phyloP scores from a whole-genome alignment of 371 early-diverging fungal species.

The Nematocida major region DNA sequence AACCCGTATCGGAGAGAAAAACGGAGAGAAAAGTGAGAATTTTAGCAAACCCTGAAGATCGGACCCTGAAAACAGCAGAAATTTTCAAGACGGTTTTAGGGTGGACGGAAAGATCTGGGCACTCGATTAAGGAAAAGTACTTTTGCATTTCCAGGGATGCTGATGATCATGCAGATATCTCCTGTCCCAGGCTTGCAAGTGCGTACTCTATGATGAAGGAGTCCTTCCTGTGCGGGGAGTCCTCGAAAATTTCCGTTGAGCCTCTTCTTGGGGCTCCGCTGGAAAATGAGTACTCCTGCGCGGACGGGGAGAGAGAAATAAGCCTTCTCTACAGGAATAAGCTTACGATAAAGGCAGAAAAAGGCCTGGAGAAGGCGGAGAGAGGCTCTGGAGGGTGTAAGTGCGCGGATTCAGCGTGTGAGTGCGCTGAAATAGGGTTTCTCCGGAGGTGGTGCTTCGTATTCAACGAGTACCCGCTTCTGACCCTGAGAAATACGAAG shows the following conservation, averaged over 20 bases:
- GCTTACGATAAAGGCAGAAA: not conserved
- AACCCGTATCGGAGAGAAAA: not conserved
- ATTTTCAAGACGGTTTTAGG: constrained; percentile 4
- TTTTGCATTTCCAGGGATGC: not conserved
- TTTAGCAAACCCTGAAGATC: constrained; percentile 18
- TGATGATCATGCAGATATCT: not conserved
- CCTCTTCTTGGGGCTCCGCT: not conserved
- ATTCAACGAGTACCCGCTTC: constrained; percentile 20
- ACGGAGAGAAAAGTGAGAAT: constrained; percentile 15
- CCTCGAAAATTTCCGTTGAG: not conserved
- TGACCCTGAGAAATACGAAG: constrained; percentile 15
- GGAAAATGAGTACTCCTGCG: not conserved
- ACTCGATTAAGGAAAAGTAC: not conserved
- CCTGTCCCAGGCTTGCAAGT: not conserved
- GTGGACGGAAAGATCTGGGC: not conserved
- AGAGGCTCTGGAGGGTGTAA: not conserved
- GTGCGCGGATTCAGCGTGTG: not conserved
- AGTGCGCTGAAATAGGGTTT: not conserved
- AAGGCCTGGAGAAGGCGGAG: not conserved
- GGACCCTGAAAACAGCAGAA: constrained; percentile 31
- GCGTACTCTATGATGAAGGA: not conserved
- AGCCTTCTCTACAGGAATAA: not conserved
- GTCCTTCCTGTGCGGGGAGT: not conserved
- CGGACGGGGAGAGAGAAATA: not conserved
- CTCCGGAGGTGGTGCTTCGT: constrained; percentile 33